Conservation (phyloP, 495 filamentous ascomycete species). For the Aspergillus funiculosus region DNA sequence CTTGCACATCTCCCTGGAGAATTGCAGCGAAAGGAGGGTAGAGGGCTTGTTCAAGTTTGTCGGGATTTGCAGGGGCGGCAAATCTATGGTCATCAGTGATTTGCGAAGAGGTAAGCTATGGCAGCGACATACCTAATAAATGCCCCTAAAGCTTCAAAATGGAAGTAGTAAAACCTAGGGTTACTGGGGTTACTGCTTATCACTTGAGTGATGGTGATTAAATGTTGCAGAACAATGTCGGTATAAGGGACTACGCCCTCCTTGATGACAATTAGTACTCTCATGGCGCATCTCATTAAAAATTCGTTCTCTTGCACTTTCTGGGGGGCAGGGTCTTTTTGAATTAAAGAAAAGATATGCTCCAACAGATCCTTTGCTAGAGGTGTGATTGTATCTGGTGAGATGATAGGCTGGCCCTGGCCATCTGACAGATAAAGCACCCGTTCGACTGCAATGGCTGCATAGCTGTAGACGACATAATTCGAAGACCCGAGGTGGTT, state of each 20-base stretch:
- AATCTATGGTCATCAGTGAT: slow-evolving; percentile 44
- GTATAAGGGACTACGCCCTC: slow-evolving; percentile 65
- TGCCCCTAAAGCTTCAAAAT: slow-evolving; percentile 95
- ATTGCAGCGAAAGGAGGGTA: slow-evolving; percentile 72
- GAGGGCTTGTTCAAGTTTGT: slow-evolving; percentile 68
- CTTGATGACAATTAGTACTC: slow-evolving; percentile 85
- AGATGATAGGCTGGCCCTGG: slow-evolving; percentile 67
- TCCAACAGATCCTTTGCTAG: slow-evolving; percentile 80
- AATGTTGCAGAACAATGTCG: slow-evolving; percentile 66
- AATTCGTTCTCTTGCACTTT: slow-evolving; percentile 99
- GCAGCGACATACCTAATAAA: slow-evolving; percentile 60
- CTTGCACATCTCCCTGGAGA: slow-evolving; percentile 72
- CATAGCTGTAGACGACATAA: slow-evolving; percentile 96
- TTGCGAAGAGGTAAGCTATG: background rate
- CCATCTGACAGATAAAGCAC: slow-evolving; percentile 74
- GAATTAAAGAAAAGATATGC: slow-evolving; percentile 88
- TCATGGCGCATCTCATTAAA: slow-evolving; percentile 96
- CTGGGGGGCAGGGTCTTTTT: slow-evolving; percentile 69
- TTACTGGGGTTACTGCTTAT: slow-evolving; percentile 94
- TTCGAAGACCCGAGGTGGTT: slow-evolving; percentile 80
- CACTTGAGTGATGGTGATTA: slow-evolving; percentile 79
- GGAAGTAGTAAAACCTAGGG: slow-evolving; percentile 96
- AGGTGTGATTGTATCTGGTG: slow-evolving; percentile 62
- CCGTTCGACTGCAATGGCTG: slow-evolving; percentile 88
- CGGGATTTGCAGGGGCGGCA: slow-evolving; percentile 59